These are phyloP conservation scores for Beauveria sp. DNA, from an alignment of 2,329 filamentous ascomycete species.

Conservation along the genomic window DNA sequence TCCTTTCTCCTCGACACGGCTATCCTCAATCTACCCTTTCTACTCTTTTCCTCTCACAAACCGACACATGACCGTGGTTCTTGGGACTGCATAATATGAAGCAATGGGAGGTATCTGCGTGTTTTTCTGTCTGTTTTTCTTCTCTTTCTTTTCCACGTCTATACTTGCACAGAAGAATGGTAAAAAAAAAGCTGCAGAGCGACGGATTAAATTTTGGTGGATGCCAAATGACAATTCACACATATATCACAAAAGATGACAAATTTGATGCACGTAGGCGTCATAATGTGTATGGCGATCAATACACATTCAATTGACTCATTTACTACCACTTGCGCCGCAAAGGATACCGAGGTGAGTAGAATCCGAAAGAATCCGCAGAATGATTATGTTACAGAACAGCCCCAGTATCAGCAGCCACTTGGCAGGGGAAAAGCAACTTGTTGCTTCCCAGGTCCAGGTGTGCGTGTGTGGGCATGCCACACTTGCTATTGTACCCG, in stretches of 20 bases:
- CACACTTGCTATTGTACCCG: not conserved
- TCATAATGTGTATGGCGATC: not conserved
- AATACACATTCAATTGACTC: not conserved
- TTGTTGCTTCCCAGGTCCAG: too few species aligned
- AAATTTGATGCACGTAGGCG: not conserved
- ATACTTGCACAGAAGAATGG: slow-evolving; percentile 4
- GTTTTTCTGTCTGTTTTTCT: not conserved
- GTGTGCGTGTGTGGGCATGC: not conserved
- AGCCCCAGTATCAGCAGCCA: not conserved
- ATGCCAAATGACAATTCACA: not conserved
- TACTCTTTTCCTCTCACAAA: not conserved
- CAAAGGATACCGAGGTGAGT: not conserved
- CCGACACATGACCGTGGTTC: not conserved
- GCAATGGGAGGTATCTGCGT: not conserved
- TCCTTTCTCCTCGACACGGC: not conserved
- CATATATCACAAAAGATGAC: not conserved
- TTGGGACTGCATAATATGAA: slow-evolving; percentile 4
- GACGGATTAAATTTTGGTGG: not conserved
- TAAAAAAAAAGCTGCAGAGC: slow-evolving; percentile 3
- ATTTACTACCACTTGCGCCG: not conserved
- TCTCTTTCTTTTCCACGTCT: not conserved
- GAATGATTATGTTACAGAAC: not conserved
- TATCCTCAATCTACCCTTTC: not conserved
- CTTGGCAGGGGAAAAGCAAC: not conserved
- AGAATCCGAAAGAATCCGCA: not conserved